phyloP scores from a whole-genome alignment of 139 green algal species.

The Volvox reticuliferus region DNA sequence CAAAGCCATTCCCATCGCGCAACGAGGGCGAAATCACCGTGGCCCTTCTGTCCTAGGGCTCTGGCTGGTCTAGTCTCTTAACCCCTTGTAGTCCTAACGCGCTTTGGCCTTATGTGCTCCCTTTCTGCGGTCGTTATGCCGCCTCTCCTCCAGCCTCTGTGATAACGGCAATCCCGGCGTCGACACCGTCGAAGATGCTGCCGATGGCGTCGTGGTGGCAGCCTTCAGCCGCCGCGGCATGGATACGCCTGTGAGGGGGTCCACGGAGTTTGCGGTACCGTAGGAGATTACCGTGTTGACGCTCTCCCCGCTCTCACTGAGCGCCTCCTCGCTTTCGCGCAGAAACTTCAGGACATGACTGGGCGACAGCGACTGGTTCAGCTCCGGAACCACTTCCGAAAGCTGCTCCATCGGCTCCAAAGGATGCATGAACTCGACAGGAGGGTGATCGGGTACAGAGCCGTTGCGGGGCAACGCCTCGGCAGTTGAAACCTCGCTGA shows the following conservation, averaged over 20 bases:
- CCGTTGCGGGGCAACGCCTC: not conserved
- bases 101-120: conserved; percentile 5
- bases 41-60: too few relatives aligned
- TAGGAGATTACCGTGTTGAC: not conserved
- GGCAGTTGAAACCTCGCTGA: not conserved
- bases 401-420: not conserved
- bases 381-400: not conserved
- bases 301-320: not conserved
- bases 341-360: not conserved
- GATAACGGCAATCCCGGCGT: not conserved
- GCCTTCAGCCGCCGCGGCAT: not conserved
- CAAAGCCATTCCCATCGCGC: not conserved
- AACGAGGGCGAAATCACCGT: not conserved
- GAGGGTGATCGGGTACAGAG: not conserved
- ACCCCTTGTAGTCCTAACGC: not conserved
- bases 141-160: conserved; percentile 2
- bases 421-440: too few relatives aligned
- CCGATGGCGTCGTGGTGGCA: not conserved
- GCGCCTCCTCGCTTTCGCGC: not conserved
- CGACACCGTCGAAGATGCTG: not conserved
- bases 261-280: not conserved
- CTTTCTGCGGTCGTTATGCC: not conserved
- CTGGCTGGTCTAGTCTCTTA: not conserved
- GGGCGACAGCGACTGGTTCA: not conserved
- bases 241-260: not conserved